Percentiles rank a stretch among this genome's conserved stretches.
These are phyloP conservation scores for Boletus rubroflammeus DNA, from an alignment of 768 basidiomycete genomes.

Conservation along the genomic window DNA sequence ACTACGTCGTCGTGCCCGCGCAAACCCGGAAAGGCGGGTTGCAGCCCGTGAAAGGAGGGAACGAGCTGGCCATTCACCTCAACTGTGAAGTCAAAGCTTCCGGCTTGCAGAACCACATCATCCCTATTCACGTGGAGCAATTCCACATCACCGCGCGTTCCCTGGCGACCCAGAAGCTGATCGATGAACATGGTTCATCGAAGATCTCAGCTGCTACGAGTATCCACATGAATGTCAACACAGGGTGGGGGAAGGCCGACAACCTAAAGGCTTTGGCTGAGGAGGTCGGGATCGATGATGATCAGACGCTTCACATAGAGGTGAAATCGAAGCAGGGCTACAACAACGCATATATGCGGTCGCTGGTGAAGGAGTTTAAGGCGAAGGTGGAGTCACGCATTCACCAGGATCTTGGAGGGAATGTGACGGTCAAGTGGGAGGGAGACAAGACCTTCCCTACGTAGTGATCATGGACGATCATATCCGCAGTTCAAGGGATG, in stretches of 20 bases:
- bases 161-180: background rate
- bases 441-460: conserved; percentile 11
- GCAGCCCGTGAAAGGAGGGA: background rate
- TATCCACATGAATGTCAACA: conserved; percentile 5
- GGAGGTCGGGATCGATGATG: background rate
- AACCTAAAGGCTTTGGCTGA: conserved; percentile 4
- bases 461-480: background rate
- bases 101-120: background rate
- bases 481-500: background rate
- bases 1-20: background rate
- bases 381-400: background rate
- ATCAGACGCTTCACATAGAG: conserved; percentile 1
- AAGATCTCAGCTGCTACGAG: conserved; percentile 5
- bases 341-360: background rate
- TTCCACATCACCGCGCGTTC: conserved; percentile 6
- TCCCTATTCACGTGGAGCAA: background rate
- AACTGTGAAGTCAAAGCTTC: background rate
- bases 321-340: conserved; percentile 1
- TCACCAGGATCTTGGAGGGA: background rate
- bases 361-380: background rate
- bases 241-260: conserved; percentile 1
- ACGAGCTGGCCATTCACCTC: conserved; percentile 7
- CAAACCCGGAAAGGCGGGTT: background rate
- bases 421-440: conserved; percentile 1
- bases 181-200: conserved; percentile 1